Base-by-base conservation (phyloP, 148 eudicot genomes). In the Rhododendron kiyosumense region DNA sequence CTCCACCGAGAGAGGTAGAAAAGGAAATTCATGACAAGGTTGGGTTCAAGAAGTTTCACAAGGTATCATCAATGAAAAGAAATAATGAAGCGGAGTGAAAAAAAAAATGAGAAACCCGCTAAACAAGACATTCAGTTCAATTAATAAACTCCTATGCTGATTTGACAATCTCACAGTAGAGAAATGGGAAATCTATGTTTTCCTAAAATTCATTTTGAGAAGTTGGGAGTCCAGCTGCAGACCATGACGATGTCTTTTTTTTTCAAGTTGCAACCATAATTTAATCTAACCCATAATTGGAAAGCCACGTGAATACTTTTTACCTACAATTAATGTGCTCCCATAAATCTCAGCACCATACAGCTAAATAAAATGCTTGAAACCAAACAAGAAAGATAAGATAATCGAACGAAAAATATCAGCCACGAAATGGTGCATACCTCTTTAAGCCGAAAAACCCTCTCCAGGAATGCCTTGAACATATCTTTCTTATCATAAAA, bases 401-500 rank as follows among this genome's bases (percentile, higher is more conserved):
- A 81, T 30, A 26, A 3, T 52, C n/a, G 0, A 85, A 45, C 22
- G 22, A 61, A 77, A 0, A 18, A 77, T 17, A 7, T 34, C 67
- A 54, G 20, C 2, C 28, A 26, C 52, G 20, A 20, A 45, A 59
- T 48, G 85, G 85, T 15, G 84, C 81, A 84, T 89, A 96, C 98
- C 95, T 95, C 96, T 89, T 94, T 96, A 81, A 96, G 93, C 85
- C 91, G 93, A 81, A 96, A 89, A 87, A 96, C 98, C 84, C 92
- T 93, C 88, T 94, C 97, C 84, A 96, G 89, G 77, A 96, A 96
- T 75, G 94, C 91, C 87, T 91, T 92, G 85, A 96, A 95, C 88
- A 89, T 84, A 88, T 92, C 97, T 87, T 93, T 93, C 83, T 90
- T 92, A 41, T 96, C 93, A 87, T 94, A 91, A 89, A 96, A 96